Evolutionary conservation across 2,329 filamentous ascomycete species (phyloP).

Genomic region (Alternaria longipes): DNA sequence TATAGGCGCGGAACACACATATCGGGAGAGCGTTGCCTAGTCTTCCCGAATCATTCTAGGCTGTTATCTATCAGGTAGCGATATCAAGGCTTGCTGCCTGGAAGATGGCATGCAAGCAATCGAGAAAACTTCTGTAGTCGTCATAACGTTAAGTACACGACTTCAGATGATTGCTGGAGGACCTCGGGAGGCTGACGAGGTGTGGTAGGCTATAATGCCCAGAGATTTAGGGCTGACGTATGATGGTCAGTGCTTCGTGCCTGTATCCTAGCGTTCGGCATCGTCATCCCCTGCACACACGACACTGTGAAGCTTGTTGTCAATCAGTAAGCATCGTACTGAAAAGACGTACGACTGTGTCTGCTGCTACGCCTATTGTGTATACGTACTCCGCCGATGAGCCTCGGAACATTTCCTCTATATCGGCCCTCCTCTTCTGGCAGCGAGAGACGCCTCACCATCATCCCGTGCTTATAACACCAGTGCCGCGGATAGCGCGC

Average conservation of each 20-base stretch:
- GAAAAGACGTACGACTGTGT: background rate
- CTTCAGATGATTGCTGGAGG: background rate
- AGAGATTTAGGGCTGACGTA: slow-evolving; percentile 15
- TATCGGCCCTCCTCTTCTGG: background rate
- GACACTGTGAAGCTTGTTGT: slow-evolving; percentile 5
- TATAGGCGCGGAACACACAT: background rate
- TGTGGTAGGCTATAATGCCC: background rate
- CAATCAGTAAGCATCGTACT: background rate
- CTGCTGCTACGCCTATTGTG: background rate
- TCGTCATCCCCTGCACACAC: background rate
- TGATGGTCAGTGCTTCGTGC: slow-evolving; percentile 2
- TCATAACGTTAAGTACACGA: background rate
- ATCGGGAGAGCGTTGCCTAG: background rate
- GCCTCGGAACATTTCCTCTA: background rate
- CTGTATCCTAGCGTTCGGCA: background rate
- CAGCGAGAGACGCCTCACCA: background rate
- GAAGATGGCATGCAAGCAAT: background rate
- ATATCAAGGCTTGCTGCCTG: background rate
- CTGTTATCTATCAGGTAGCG: background rate
- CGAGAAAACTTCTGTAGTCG: background rate
- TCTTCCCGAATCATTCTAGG: background rate
- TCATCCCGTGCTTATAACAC: slow-evolving; percentile 13
- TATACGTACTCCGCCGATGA: background rate
- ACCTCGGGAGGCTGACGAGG: background rate
- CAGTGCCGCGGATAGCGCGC: slow-evolving; percentile 18